Conservation (phyloP, 1,284 basidiomycete species). For the Ustilago esculenta region DNA sequence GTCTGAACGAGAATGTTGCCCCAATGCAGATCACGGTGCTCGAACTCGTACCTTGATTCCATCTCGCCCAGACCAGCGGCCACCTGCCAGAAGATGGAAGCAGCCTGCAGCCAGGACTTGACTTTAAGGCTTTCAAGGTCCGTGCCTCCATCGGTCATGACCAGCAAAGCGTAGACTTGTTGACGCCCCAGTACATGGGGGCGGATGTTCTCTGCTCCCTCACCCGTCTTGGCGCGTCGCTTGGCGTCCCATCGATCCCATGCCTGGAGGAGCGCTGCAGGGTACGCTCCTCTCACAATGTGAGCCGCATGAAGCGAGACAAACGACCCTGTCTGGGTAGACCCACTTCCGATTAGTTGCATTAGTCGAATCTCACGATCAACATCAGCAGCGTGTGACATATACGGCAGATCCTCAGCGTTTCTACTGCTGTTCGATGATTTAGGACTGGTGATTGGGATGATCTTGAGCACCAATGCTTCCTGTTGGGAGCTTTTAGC, state of each 20-base stretch:
- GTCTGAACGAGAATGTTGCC: constrained; percentile 86
- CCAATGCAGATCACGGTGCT: constrained; percentile 98
- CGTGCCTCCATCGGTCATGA: constrained; percentile 85
- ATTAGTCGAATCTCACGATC: constrained; percentile 88
- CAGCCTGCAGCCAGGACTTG: constrained; percentile 83
- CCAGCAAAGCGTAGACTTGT: constrained; percentile 86
- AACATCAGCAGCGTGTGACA: constrained; percentile 75
- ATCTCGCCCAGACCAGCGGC: constrained; percentile 79
- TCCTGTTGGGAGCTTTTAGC: background rate
- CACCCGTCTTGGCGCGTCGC: constrained; percentile 68
- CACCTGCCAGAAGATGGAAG: constrained; percentile 89
- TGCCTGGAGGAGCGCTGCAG: constrained; percentile 77
- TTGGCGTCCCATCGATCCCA: constrained; percentile 84
- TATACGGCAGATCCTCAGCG: constrained; percentile 62
- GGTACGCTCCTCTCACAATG: constrained; percentile 85
- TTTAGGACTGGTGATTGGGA: constrained; percentile 71
- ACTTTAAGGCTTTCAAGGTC: constrained; percentile 87
- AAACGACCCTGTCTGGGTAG: constrained; percentile 23
- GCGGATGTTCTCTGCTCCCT: constrained; percentile 81
- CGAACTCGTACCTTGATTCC: constrained; percentile 81
- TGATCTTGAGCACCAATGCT: constrained; percentile 73
- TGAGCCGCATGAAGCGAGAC: constrained; percentile 72
- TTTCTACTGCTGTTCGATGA: constrained; percentile 21
- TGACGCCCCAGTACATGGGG: constrained; percentile 78
- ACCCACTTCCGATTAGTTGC: constrained; percentile 71